phyloP scores from a whole-genome alignment of 257 asterid species.

The Solanum chmielewskii region DNA sequence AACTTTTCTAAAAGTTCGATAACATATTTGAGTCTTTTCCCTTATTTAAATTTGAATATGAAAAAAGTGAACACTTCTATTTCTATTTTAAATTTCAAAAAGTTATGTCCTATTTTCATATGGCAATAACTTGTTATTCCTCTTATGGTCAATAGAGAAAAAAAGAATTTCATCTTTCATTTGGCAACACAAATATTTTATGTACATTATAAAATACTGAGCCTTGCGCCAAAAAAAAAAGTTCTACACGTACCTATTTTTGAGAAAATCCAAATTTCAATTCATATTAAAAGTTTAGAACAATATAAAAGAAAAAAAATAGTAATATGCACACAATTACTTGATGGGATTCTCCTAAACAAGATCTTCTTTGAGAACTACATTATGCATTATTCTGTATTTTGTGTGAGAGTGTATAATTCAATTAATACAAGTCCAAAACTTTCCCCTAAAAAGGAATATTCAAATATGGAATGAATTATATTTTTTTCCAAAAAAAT shows the following conservation, averaged over 20 bases:
- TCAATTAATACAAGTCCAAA: neutral
- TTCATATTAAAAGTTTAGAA: neutral
- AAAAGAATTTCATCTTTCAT: neutral
- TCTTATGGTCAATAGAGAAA: neutral
- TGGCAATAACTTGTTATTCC: neutral
- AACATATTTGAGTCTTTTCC: too few species aligned
- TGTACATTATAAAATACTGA: neutral
- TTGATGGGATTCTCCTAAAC: neutral
- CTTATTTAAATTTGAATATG: neutral
- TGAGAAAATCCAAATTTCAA: neutral
- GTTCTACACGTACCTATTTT: neutral
- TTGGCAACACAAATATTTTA: neutral
- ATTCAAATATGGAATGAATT: neutral
- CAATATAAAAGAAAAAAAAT: neutral
- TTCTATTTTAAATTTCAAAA: neutral
- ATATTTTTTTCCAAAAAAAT: too few species aligned
- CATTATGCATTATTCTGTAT: neutral
- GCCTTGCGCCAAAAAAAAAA: neutral
- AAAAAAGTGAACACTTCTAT: neutral
- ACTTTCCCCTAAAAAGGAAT: neutral
- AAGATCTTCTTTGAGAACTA: too few species aligned
- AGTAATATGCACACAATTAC: neutral
- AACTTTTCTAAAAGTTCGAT: too few species aligned
- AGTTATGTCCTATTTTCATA: neutral
- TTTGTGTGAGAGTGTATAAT: neutral